These are phyloP conservation scores for Lagenidium giganteum DNA, from an alignment of 352 stramenopile species.

Conservation along the genomic window DNA sequence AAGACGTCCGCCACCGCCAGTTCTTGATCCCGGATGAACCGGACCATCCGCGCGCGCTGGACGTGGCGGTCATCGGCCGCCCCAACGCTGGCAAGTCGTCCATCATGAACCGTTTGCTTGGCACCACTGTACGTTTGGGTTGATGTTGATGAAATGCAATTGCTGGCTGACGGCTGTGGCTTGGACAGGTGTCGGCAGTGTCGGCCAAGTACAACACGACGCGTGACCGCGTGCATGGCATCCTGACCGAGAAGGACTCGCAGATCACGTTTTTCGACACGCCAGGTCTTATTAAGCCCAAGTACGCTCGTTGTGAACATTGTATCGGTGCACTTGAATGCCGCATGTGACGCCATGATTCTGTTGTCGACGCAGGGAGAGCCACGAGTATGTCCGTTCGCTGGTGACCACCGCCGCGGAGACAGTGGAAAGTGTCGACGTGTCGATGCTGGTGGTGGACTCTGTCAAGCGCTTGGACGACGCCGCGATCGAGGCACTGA, in stretches of 20 bases:
- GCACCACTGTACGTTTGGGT: conserved; percentile 33
- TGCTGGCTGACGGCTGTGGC: background rate
- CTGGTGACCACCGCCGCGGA: conserved; percentile 62
- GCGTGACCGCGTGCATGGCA: conserved; percentile 55
- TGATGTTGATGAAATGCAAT: background rate
- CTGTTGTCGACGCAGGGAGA: no score
- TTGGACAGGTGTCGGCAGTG: conserved; percentile 56
- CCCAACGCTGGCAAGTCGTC: conserved; percentile 79
- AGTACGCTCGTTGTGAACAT: no score
- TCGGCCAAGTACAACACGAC: conserved; percentile 82
- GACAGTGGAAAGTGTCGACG: conserved; percentile 56
- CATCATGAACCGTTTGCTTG: conserved; percentile 67
- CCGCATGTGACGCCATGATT: no score
- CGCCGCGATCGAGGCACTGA: conserved; percentile 43
- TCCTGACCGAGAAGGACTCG: conserved; percentile 51
- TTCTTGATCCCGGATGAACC: conserved; percentile 59
- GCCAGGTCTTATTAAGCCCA: conserved; percentile 66
- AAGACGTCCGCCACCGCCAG: conserved; percentile 49
- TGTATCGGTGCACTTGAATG: no score
- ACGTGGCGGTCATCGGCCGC: conserved; percentile 64
- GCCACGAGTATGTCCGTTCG: conserved; percentile 63
- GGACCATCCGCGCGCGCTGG: conserved; percentile 42
- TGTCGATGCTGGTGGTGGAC: conserved; percentile 68
- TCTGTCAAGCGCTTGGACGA: conserved; percentile 70
- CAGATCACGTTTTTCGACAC: conserved; percentile 79